Base-by-base conservation (phyloP, 2,329 filamentous ascomycete species). In the Fusarium musae region DNA sequence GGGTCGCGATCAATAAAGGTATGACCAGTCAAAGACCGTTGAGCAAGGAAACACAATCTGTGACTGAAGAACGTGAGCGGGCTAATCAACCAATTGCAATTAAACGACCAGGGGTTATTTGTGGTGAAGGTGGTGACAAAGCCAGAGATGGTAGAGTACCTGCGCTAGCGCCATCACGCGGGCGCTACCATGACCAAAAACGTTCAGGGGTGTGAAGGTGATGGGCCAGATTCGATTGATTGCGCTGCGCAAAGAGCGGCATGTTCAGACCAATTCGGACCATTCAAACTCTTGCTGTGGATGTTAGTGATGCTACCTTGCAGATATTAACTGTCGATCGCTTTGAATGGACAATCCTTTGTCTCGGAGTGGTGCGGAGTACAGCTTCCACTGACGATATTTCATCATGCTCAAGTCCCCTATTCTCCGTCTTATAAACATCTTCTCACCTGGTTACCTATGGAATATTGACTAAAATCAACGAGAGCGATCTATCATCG, bases 101-200 rank as follows among this genome's bases (percentile, higher is more conserved):
- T 57, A 36, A 54, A 36, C 32, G 36, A 28, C 50, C 59, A 62
- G 58, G 71, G 71, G 63, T 60, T 34, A 28, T n/a, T 52, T 71
- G 26, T 68, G 70, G 70, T 73, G 70, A 70, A 50, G 69, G 69
- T 73, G 69, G 70, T 73, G 70, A 66, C 58, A 52, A 65, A 66
- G 61, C 61, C 64, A 57, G 57, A 56, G 49, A 63, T 56, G 43
- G 49, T 69, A 61, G 46, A 59, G 71, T 73, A 65, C 70, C 71
- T 73, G 71, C 71, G 52, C 71, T 73, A 73, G 71, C 71, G 71
- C 39, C 58, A 21, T 21, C 36, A 30, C 40, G 40, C 56, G 46
- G 53, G 67, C 70, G 62, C 58, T 74, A 68, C 61, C 54, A 44
- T 60, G 49, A 36, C 62, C 36, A 67, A 42, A 47, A 37, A 23